phyloP scores from a whole-genome alignment of 768 basidiomycete species.

The Termitomyces sp. region DNA sequence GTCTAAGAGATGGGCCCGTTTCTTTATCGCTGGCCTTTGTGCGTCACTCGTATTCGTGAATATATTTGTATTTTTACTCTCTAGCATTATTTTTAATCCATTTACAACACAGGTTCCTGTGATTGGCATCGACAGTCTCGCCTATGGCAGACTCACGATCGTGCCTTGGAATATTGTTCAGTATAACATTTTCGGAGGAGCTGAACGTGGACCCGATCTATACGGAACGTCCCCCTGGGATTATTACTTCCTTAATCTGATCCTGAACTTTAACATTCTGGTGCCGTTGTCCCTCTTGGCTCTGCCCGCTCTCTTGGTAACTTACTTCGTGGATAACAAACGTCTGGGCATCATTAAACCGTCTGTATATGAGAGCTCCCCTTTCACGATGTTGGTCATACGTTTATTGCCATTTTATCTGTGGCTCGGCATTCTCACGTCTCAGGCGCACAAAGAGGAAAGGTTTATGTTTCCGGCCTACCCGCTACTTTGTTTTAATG shows the following conservation, averaged over 20 bases:
- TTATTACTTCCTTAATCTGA: slow-evolving; percentile 85
- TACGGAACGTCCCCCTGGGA: slow-evolving; percentile 89
- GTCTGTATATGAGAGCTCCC: slow-evolving; percentile 64
- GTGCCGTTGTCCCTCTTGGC: slow-evolving; percentile 78
- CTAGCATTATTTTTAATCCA: neutral
- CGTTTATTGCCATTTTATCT: slow-evolving; percentile 88
- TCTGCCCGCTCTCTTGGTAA: slow-evolving; percentile 73
- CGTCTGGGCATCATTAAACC: slow-evolving; percentile 59
- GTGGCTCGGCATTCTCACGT: slow-evolving; percentile 79
- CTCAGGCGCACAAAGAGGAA: slow-evolving; percentile 95
- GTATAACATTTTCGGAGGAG: slow-evolving; percentile 88
- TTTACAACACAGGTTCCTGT: slow-evolving; percentile 68
- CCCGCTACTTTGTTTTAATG: slow-evolving; percentile 90
- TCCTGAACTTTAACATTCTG: slow-evolving; percentile 92
- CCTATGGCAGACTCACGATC: slow-evolving; percentile 75
- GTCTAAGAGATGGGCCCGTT: slow-evolving; percentile 53
- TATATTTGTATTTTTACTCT: neutral
- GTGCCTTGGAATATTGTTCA: slow-evolving; percentile 92
- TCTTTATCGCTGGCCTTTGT: slow-evolving; percentile 48
- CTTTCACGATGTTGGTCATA: slow-evolving; percentile 71
- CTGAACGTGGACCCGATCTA: slow-evolving; percentile 80
- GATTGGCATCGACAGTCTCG: slow-evolving; percentile 76
- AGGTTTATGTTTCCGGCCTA: slow-evolving; percentile 98
- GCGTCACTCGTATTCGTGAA: slow-evolving; percentile 66
- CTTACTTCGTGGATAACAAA: slow-evolving; percentile 70